A percentile compares a stretch with the other conserved stretches of the same genome.
Evolutionary conservation across 1,139 yeast species (phyloP).

Genomic region (Candida sp.): DNA sequence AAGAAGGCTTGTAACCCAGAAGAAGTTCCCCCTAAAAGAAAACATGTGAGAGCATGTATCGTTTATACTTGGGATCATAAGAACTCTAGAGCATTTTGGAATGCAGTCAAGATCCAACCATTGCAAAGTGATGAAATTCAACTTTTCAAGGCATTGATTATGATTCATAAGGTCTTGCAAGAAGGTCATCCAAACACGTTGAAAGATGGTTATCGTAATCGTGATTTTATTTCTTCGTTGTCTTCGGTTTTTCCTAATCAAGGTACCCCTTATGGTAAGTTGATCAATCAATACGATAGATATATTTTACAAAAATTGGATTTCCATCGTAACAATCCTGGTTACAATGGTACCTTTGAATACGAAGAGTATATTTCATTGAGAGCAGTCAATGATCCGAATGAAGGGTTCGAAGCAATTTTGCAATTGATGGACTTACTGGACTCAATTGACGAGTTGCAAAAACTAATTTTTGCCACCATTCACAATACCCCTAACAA

Average conservation of each 20-base stretch:
- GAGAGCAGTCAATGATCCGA: conserved; percentile 87
- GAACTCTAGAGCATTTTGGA: conserved; percentile 84
- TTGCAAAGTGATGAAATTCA: conserved; percentile 80
- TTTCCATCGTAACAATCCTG: conserved; percentile 83
- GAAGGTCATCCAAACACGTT: conserved; percentile 92
- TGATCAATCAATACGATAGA: conserved; percentile 74
- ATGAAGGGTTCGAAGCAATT: conserved; percentile 91
- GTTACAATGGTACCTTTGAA: conserved; percentile 93
- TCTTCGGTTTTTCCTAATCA: conserved; percentile 39
- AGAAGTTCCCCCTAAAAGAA: conserved; percentile 92
- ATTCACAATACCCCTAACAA: conserved; percentile 62
- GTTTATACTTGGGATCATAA: conserved; percentile 97
- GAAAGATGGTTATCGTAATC: conserved; percentile 76
- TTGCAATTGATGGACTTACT: conserved; percentile 84
- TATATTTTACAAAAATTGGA: conserved; percentile 70
- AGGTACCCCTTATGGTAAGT: conserved; percentile 60
- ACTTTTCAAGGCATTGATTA: conserved; percentile 82
- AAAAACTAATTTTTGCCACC: conserved; percentile 72
- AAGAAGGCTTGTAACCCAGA: conserved; percentile 86
- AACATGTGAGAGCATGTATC: conserved; percentile 92
- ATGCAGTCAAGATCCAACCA: conserved; percentile 76
- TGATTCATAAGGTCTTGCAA: conserved; percentile 90
- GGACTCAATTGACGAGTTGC: conserved; percentile 79
- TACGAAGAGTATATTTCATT: conserved; percentile 92
- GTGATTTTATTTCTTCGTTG: conserved; percentile 41